These are phyloP conservation scores for Ceratobasidium sp. DNA, from an alignment of 1,284 basidiomycete species.

Conservation along the genomic window DNA sequence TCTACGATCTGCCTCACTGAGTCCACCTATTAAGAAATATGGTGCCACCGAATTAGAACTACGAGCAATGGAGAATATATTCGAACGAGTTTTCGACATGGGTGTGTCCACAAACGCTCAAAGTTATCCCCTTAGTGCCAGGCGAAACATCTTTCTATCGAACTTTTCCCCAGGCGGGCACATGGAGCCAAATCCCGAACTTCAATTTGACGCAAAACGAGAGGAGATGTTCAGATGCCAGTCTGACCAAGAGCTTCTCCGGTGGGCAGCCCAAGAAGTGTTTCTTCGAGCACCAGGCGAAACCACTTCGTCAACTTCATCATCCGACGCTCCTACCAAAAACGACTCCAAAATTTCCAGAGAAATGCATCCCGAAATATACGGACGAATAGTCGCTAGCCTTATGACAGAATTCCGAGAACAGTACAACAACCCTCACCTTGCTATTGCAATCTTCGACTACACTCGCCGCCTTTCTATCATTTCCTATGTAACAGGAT, in stretches of 20 bases:
- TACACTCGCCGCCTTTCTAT: constrained; percentile 77
- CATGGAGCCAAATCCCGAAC: neutral
- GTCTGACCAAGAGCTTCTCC: constrained; percentile 76
- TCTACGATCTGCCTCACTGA: constrained; percentile 47
- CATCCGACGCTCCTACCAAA: neutral
- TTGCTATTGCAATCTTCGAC: constrained; percentile 84
- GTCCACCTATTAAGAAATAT: constrained; percentile 58
- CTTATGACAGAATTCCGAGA: constrained; percentile 80
- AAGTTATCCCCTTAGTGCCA: neutral
- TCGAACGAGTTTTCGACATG: constrained; percentile 56
- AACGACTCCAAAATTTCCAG: constrained; percentile 45
- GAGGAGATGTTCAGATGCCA: constrained; percentile 77
- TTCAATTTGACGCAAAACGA: constrained; percentile 71
- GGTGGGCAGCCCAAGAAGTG: constrained; percentile 78
- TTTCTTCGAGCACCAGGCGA: constrained; percentile 63
- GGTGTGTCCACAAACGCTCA: neutral
- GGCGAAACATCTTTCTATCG: neutral
- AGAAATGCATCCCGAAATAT: constrained; percentile 57
- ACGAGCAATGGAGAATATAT: constrained; percentile 63
- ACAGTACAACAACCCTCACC: constrained; percentile 79
- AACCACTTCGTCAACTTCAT: constrained; percentile 42
- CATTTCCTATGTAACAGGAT: constrained; percentile 85
- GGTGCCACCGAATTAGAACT: constrained; percentile 62
- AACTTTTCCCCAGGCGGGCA: neutral
- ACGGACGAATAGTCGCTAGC: constrained; percentile 76